phyloP scores from a whole-genome alignment of 352 stramenopile genomes.

The Pythium insidiosum region DNA sequence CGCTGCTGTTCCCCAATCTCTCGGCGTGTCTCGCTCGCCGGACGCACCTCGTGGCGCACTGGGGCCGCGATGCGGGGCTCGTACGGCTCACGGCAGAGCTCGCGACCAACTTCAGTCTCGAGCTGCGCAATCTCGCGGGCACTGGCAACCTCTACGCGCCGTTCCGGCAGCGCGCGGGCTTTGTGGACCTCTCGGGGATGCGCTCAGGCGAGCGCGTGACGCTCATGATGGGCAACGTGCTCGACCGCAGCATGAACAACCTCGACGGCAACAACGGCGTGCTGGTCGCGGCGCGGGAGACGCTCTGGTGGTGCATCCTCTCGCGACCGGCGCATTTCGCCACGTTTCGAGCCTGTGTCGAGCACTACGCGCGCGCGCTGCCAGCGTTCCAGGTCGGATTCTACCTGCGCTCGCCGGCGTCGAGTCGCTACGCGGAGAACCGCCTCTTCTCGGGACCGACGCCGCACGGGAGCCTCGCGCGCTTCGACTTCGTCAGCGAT shows the following conservation, averaged over 20 bases:
- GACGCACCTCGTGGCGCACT: neutral
- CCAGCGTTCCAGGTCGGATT: neutral
- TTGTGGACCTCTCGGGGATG: constrained; percentile 13
- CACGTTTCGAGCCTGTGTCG: neutral
- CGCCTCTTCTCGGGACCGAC: neutral
- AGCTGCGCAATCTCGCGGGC: constrained; percentile 6
- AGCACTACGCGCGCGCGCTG: neutral
- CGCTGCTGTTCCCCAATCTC: constrained; percentile 10
- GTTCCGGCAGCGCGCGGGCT: constrained; percentile 9
- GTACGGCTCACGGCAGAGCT: constrained; percentile 8
- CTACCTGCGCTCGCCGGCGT: neutral
- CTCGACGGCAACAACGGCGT: neutral
- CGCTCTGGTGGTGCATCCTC: constrained; percentile 7
- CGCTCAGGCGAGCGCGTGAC: constrained; percentile 11
- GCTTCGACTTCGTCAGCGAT: neutral
- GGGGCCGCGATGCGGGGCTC: constrained; percentile 8
- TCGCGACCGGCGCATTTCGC: neutral
- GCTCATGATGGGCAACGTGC: constrained; percentile 11
- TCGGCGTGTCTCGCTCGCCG: constrained; percentile 9
- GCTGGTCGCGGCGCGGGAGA: constrained; percentile 9
- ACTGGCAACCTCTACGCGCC: constrained; percentile 10
- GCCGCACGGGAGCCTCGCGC: neutral
- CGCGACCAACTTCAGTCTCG: constrained; percentile 8
- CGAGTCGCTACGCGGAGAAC: neutral
- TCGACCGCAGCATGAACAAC: neutral